Evolutionary conservation across 2,329 filamentous ascomycete species (phyloP).

Genomic region (Fonsecaea multimorphosa): DNA sequence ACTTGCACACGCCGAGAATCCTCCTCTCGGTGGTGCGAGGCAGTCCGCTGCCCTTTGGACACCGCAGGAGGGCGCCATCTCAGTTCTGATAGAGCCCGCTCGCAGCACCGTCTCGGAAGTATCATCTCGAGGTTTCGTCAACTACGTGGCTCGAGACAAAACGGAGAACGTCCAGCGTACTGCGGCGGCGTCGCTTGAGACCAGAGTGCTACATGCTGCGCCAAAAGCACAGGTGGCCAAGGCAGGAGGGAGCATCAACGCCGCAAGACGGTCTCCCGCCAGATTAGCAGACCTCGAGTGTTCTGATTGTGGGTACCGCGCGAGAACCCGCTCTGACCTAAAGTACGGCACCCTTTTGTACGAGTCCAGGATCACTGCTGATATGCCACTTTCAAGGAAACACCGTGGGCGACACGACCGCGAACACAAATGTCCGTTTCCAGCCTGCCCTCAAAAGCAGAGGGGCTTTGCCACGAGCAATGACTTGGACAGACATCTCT

Average conservation of each 20-base stretch:
- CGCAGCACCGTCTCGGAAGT: not conserved
- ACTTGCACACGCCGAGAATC: not conserved
- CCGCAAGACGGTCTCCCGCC: not conserved
- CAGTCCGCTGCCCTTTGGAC: not conserved
- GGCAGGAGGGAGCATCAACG: not conserved
- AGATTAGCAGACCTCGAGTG: constrained; percentile 17
- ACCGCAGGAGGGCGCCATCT: not conserved
- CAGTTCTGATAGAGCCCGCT: not conserved
- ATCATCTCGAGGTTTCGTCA: not conserved
- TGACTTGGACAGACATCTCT: constrained; percentile 79
- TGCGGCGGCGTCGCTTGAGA: not conserved
- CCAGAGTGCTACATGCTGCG: not conserved
- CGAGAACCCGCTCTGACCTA: constrained; percentile 50
- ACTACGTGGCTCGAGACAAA: not conserved
- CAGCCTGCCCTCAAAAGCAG: constrained; percentile 61
- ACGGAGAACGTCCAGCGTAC: not conserved
- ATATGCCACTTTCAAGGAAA: constrained; percentile 63
- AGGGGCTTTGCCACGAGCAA: constrained; percentile 80
- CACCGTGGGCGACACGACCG: constrained; percentile 74
- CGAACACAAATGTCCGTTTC: constrained; percentile 66
- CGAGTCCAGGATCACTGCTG: not conserved
- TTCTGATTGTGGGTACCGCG: constrained; percentile 17
- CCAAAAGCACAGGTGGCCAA: not conserved
- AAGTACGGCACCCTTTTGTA: constrained; percentile 40
- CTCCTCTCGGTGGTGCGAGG: not conserved